Percentiles rank a stretch among this genome's conserved stretches.
Evolutionary conservation across 139 green algal species (phyloP).

Genomic region (Chara braunii): DNA sequence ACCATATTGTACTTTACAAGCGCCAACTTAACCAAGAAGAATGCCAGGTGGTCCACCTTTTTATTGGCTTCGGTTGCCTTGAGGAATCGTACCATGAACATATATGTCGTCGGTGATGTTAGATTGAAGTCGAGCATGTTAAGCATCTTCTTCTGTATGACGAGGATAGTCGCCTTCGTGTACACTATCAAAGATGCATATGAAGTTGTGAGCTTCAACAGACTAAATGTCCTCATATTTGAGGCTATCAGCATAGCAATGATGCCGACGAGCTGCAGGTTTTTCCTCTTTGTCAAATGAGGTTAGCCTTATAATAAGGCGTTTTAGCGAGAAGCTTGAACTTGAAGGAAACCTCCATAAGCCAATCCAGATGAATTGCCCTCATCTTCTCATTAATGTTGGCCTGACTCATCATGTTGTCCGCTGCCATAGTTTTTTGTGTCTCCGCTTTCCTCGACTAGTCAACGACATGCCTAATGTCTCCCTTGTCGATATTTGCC

Average conservation of each 20-base stretch:
- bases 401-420: slow-evolving; percentile 56
- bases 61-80: slow-evolving; percentile 61
- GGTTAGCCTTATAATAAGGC: slow-evolving; percentile 84
- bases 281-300: no score
- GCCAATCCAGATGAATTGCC: slow-evolving; percentile 94
- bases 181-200: no score
- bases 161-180: no score
- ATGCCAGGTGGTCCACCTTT: slow-evolving; percentile 44
- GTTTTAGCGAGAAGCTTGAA: slow-evolving; percentile 99
- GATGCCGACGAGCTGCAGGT: slow-evolving; percentile 95
- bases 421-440: slow-evolving; percentile 28
- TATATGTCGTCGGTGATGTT: slow-evolving; percentile 71
- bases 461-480: no score
- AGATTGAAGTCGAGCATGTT: slow-evolving; percentile 90
- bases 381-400: slow-evolving; percentile 91
- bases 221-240: slow-evolving; percentile 99
- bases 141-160: slow-evolving; percentile 93
- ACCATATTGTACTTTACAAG: slow-evolving; percentile 73
- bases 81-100: slow-evolving; percentile 81
- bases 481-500: no score
- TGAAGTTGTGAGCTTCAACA: no score
- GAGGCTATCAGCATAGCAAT: slow-evolving; percentile 92
- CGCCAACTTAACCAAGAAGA: slow-evolving; percentile 76
- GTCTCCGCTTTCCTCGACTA: no score
- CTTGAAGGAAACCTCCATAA: slow-evolving; percentile 86